These are phyloP conservation scores for Suillus occidentalis DNA, from an alignment of 768 basidiomycete genomes.

Conservation along the genomic window DNA sequence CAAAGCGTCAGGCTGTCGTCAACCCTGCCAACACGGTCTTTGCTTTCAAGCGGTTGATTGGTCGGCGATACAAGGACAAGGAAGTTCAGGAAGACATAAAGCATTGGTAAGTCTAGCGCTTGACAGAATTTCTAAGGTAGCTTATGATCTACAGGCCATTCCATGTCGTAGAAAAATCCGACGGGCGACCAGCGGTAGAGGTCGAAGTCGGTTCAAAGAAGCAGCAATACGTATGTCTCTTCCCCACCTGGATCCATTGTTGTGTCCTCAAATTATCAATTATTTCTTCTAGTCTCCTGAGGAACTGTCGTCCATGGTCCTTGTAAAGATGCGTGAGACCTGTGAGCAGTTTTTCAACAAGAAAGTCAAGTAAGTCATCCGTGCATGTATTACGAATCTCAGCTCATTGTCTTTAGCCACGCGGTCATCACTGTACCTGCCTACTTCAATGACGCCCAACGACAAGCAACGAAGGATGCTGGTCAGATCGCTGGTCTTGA, in stretches of 20 bases:
- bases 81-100: constrained; percentile 91
- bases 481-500: constrained; percentile 97
- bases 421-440: constrained; percentile 96
- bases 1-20: constrained; percentile 96
- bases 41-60: constrained; percentile 92
- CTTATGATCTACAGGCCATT: constrained; percentile 62
- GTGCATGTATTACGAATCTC: background rate
- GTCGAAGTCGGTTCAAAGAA: constrained; percentile 86
- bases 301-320: constrained; percentile 84
- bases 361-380: constrained; percentile 78
- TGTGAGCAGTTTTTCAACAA: constrained; percentile 93
- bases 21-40: constrained; percentile 94
- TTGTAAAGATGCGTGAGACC: constrained; percentile 94
- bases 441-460: constrained; percentile 99
- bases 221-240: constrained; percentile 66
- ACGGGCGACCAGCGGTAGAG: constrained; percentile 77
- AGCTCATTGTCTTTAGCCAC: constrained; percentile 44
- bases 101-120: constrained; percentile 60
- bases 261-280: background rate
- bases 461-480: constrained; percentile 97
- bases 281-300: constrained; percentile 62
- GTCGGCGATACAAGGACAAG: constrained; percentile 88
- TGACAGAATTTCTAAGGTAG: background rate
- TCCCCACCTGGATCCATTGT: constrained; percentile 1
- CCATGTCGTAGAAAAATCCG: constrained; percentile 67